Conservation (phyloP, 805 yeast species). For the Blastobotrys terrestris region DNA sequence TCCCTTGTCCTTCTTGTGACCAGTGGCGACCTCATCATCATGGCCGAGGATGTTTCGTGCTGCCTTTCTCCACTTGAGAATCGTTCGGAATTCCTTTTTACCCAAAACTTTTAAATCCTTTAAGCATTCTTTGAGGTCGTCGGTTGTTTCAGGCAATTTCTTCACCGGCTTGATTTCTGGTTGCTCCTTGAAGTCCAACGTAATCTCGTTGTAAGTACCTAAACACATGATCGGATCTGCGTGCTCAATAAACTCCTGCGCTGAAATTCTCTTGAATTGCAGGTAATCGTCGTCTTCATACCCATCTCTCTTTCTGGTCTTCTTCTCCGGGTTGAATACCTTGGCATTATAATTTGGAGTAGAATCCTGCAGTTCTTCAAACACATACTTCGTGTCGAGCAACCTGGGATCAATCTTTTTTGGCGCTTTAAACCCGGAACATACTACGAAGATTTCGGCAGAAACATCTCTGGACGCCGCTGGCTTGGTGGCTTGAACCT, state of each 20-base stretch:
- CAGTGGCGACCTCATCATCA: conserved; percentile 34
- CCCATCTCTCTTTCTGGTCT: conserved; percentile 88
- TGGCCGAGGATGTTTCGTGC: conserved; percentile 75
- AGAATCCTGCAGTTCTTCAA: conserved; percentile 73
- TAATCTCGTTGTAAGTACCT: conserved; percentile 66
- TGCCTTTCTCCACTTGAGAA: conserved; percentile 82
- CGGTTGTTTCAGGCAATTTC: conserved; percentile 69
- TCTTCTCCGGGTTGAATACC: conserved; percentile 90
- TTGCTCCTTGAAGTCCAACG: conserved; percentile 53
- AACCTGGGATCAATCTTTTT: conserved; percentile 89
- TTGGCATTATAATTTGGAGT: conserved; percentile 73
- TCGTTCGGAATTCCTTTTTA: conserved; percentile 80
- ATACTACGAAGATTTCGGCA: conserved; percentile 97
- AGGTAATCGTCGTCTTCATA: conserved; percentile 89
- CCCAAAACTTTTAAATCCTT: conserved; percentile 93
- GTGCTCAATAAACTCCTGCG: conserved; percentile 73
- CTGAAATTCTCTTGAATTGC: conserved; percentile 61
- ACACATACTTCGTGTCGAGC: conserved; percentile 86
- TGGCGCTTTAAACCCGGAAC: conserved; percentile 94
- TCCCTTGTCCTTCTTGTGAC: conserved; percentile 8
- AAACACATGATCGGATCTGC: conserved; percentile 80
- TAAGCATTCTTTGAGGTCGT: conserved; percentile 74
- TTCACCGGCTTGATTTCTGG: conserved; percentile 67
- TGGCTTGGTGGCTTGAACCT: conserved; percentile 98
- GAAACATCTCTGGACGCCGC: conserved; percentile 99